Conservation (phyloP, 306 rosid genomes). For the Crataegus laevigata region DNA sequence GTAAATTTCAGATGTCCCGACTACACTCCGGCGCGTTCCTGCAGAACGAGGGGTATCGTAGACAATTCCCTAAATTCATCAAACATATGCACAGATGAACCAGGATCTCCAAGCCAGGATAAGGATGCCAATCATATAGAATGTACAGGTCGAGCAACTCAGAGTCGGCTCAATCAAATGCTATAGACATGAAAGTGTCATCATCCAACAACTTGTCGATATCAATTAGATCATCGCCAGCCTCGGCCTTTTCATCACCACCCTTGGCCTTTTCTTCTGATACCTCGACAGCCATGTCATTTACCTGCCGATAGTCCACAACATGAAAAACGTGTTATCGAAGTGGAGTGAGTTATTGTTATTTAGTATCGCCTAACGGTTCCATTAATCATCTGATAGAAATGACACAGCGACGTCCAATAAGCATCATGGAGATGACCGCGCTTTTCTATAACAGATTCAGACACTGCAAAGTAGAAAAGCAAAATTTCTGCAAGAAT, state of each 20-base stretch:
- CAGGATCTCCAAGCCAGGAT: conserved; percentile 25
- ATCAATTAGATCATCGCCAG: conserved; percentile 61
- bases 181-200: conserved; percentile 61
- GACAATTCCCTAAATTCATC: conserved; percentile 4
- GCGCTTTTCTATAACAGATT: not conserved
- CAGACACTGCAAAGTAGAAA: not conserved
- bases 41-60: not conserved
- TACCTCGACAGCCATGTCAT: conserved; percentile 26
- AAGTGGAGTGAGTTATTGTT: not conserved
- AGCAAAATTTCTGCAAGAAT: not conserved
- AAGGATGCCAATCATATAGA: conserved; percentile 24
- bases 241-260: conserved; percentile 39
- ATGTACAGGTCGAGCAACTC: conserved; percentile 24
- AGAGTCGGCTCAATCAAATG: conserved; percentile 46
- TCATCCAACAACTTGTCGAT: conserved; percentile 68
- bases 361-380: not conserved
- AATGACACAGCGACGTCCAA: not conserved
- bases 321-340: not conserved
- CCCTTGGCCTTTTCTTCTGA: conserved; percentile 52
- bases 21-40: not conserved
- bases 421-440: not conserved
- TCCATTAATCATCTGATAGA: not conserved
- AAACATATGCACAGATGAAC: conserved; percentile 34
- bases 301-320: conserved; percentile 29
- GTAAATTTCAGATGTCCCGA: not conserved